Percentiles rank a stretch among this genome's conserved stretches.
Evolutionary conservation across 176 grass and related monocot species (phyloP).

Genomic region (Aegilops speltoides): DNA sequence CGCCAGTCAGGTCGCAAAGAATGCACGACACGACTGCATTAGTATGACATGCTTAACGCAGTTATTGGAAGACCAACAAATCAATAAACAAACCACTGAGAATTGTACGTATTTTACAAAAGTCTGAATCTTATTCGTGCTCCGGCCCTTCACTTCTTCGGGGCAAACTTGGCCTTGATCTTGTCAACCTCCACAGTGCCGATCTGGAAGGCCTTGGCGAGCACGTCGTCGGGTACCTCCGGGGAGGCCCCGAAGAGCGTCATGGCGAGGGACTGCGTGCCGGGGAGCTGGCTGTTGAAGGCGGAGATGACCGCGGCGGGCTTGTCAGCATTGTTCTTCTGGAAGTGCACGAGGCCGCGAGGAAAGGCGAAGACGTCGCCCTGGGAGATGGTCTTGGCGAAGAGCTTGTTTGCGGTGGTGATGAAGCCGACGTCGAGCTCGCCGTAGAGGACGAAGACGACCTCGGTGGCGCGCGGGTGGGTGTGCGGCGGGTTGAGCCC

Average conservation of each 20-base stretch:
- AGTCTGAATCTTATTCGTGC: neutral
- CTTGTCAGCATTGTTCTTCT: constrained; percentile 48
- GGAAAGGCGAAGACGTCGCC: constrained; percentile 77
- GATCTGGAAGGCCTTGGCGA: constrained; percentile 82
- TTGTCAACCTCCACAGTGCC: constrained; percentile 45
- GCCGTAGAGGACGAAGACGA: constrained; percentile 82
- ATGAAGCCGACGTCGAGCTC: constrained; percentile 76
- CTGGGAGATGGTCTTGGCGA: constrained; percentile 52
- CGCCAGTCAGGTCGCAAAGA: neutral
- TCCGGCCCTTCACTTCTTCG: constrained; percentile 39
- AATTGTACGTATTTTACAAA: neutral
- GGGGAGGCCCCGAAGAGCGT: constrained; percentile 60
- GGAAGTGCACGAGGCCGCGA: constrained; percentile 73
- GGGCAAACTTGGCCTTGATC: constrained; percentile 71
- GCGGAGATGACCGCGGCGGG: constrained; percentile 59
- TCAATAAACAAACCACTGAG: neutral
- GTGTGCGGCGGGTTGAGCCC: constrained; percentile 93
- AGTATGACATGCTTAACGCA: neutral
- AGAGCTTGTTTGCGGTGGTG: constrained; percentile 70
- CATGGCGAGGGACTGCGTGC: constrained; percentile 64
- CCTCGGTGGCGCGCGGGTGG: constrained; percentile 85
- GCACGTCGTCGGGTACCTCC: constrained; percentile 43
- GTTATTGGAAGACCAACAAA: neutral
- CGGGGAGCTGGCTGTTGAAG: constrained; percentile 88
- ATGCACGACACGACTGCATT: neutral